Evolutionary conservation across 176 grass and related monocot species (phyloP).

Genomic region (Oryza australiensis): DNA sequence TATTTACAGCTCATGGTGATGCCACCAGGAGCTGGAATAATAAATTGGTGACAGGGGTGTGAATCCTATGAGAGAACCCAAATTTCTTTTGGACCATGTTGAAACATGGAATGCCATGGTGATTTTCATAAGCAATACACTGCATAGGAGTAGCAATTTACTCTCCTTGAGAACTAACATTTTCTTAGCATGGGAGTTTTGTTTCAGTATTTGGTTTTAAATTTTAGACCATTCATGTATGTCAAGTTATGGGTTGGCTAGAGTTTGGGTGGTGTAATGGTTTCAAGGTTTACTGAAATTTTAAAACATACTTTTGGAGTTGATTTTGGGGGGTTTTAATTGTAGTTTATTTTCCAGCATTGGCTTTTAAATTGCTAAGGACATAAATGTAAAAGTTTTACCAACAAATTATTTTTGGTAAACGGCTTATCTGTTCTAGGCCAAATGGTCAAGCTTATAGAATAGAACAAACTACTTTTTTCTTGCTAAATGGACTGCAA

Average conservation of each 20-base stretch:
- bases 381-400: too few species aligned
- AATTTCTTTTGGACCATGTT: neutral
- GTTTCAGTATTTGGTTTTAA: neutral
- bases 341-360: too few species aligned
- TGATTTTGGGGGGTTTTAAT: too few species aligned
- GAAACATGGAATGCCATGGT: neutral
- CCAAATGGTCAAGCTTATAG: too few species aligned
- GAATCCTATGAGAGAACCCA: neutral
- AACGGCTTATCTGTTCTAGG: too few species aligned
- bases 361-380: too few species aligned
- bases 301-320: too few species aligned
- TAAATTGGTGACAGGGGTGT: neutral
- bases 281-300: neutral
- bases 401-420: too few species aligned
- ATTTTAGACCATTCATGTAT: neutral
- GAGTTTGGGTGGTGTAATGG: neutral
- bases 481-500: too few species aligned
- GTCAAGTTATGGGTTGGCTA: neutral
- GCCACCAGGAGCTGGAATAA: neutral
- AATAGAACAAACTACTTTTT: too few species aligned
- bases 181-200: neutral
- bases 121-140: neutral
- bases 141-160: neutral
- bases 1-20: slow-evolving; percentile 13
- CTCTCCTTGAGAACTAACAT: neutral